Evolutionary conservation across 2,329 filamentous ascomycete species (phyloP).

Genomic region (Byssothecium circinans): DNA sequence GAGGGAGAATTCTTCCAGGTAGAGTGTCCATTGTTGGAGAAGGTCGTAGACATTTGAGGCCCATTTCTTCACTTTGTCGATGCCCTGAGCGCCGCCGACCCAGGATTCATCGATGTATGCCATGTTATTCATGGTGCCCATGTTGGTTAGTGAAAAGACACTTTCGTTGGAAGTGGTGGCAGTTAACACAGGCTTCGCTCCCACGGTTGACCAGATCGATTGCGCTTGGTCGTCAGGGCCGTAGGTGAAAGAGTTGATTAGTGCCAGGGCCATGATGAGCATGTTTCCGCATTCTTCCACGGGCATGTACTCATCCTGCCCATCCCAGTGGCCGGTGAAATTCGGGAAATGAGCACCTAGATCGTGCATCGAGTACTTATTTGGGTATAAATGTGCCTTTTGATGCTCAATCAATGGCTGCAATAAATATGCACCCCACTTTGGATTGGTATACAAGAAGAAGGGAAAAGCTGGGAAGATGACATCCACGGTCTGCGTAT

Average conservation of each 20-base stretch:
- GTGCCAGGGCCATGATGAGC: constrained; percentile 77
- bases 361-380: constrained; percentile 79
- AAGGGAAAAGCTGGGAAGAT: constrained; percentile 87
- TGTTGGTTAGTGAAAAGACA: constrained; percentile 52
- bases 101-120: constrained; percentile 64
- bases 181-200: constrained; percentile 18
- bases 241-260: constrained; percentile 74
- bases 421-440: constrained; percentile 76
- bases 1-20: constrained; percentile 73
- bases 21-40: constrained; percentile 77
- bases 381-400: constrained; percentile 75
- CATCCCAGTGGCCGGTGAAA: constrained; percentile 71
- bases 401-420: constrained; percentile 82
- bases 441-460: constrained; percentile 81
- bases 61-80: constrained; percentile 64
- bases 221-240: constrained; percentile 57
- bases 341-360: constrained; percentile 74
- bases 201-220: constrained; percentile 60
- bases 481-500: constrained; percentile 83
- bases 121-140: constrained; percentile 55
- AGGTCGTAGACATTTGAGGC: constrained; percentile 69
- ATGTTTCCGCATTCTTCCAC: constrained; percentile 81
- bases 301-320: constrained; percentile 73
- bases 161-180: constrained; percentile 21
- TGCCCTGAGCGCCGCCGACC: constrained; percentile 57